phyloP scores from a whole-genome alignment of 441 rosid species.

The Croton setiger region DNA sequence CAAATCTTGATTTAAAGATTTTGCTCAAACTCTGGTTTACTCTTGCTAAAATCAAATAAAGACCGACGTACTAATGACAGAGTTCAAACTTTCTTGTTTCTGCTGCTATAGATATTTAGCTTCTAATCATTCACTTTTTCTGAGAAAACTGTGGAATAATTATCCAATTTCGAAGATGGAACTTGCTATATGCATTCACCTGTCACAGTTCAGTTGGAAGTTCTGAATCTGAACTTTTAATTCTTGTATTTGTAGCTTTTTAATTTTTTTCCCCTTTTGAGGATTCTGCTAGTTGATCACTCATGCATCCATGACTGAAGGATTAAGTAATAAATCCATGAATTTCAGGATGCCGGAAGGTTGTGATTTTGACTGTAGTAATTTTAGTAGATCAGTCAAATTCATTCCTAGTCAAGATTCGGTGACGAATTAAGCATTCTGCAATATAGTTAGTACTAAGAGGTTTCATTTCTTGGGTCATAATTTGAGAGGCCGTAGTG shows the following conservation, averaged over 20 bases:
- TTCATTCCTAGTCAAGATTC: background rate
- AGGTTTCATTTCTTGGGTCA: background rate
- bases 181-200: background rate
- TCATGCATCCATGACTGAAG: background rate
- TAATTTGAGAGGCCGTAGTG: background rate
- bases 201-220: background rate
- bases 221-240: background rate
- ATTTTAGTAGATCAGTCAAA: background rate
- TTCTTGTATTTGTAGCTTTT: background rate
- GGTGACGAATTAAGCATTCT: background rate
- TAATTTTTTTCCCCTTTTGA: background rate
- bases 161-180: background rate
- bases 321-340: background rate
- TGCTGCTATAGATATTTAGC: background rate
- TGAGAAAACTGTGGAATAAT: constrained; percentile 7
- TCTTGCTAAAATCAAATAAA: constrained; percentile 5
- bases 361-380: background rate
- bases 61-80: background rate
- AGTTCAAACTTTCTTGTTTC: background rate
- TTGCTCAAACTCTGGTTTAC: background rate
- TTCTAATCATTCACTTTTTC: background rate
- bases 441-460: background rate
- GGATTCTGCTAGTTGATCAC: background rate
- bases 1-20: background rate
- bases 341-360: background rate